Base-by-base conservation (phyloP, 2,329 filamentous ascomycete species). In the Elsinoe australis region DNA sequence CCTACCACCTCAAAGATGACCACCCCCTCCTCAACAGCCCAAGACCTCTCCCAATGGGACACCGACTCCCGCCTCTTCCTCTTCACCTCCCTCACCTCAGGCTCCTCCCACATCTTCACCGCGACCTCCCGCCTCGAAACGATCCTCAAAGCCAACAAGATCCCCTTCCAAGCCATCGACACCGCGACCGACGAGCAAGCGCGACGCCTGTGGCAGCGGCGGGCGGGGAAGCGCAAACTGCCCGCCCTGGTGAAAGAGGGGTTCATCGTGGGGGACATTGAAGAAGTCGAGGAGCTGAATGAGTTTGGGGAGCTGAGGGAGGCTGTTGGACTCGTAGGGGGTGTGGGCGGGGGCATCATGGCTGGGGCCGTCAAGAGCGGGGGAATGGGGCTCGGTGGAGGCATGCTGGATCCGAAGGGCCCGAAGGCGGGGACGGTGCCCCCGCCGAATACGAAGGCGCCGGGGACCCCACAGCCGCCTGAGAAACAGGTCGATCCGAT, bases 231-330 rank as follows among this genome's bases (percentile, higher is more conserved):
- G 64, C 83, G 85, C 66, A 95, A 94, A 71, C 73, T 98, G 36
- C 92, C 92, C 0, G 85, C 82, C 3, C 69, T 98, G 36, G 87
- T 96, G 33, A 94, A 94, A 69, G 83, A 85, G 67, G 89, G 88
- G 10, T 71, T 82, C 51, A 82, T 96, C 14, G 66, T 98, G 47
- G 92, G 87, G 50, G 92, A 95, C 64, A 76, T 95, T 42, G 84
- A 90, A 54, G 83, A 96, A 67, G 80, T 96, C 54, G 92, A 98
- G 68, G 92, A 98, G 64, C 96, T 90, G 92, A 98, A 98, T 71
- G 92, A 98, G 66, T 95, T 94, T 67, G 88, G 88, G 67, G 90
- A 96, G 69, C 78, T 98, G 53, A 87, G 88, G 66, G 80, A 90
- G 67, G 84, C 90, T 59, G 80, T 96, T 58, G 73, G 73, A 29